Evolutionary conservation across 192 early-diverging fungal species (phyloP), one percentile per base, ranked within the genome.

Genomic region (Umbelopsis isabellina): DNA sequence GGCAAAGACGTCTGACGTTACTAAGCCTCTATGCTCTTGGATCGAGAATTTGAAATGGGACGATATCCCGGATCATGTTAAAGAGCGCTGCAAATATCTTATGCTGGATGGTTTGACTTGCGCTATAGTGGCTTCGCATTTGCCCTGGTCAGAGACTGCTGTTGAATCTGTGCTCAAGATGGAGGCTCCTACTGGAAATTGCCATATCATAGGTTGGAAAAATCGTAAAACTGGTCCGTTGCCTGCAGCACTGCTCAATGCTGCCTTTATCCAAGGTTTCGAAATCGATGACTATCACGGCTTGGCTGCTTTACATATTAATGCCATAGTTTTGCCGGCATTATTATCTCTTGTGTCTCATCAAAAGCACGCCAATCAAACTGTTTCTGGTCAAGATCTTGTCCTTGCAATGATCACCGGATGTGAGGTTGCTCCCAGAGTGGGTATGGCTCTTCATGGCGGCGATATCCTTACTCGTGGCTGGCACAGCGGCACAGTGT

Each of bases 401-500:
- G 16, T 72, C 18, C 46, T 72, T 16, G 71, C 71, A 15, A 22
- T 48, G 22, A 9, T 72, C 0, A 21, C 33, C 12, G 71, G 71
- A 11, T 72, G 67, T 35, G 71, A 72, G 22, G 64, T 72, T 35
- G 71, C 65, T 25, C 71, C 71, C 0, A 35, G 71, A 41, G 49
- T 72, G 25, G 71, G 71, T 1, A 47, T 72, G n/a, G 64, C 71
- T 20, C 49, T 72, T 3, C 27, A 66, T 23, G 71, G 71, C 8
- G 71, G 71, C 6, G 37, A 66, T 45, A 72, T 72, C 18, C 48
- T 72, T 2, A 67, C 71, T 2, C 64, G 71, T 44, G 71, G 71
- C 21, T 72, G 71, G 71, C 71, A 72, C 23, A 67, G 65, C 21
- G 71, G 71, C 45, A 21, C 71, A 27, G 71, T 72, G 4, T 72